Evolutionary conservation across 768 basidiomycete genomes (phyloP).

Genomic region (Floccularia luteovirens): DNA sequence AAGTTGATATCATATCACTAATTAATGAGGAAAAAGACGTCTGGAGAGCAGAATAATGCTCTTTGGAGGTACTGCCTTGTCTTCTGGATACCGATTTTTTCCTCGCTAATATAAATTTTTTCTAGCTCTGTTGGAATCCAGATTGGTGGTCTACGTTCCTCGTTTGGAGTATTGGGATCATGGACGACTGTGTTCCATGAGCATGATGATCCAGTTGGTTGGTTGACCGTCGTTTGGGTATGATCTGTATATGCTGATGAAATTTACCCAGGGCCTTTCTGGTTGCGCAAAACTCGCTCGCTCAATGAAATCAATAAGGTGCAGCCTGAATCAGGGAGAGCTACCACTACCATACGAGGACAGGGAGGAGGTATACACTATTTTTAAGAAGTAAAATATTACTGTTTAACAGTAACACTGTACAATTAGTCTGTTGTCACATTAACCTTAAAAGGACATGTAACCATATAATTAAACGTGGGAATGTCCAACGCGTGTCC

Average conservation of each 20-base stretch:
- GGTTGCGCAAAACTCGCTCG: constrained; percentile 22
- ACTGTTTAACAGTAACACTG: too few species aligned
- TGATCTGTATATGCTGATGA: background rate
- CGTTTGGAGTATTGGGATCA: constrained; percentile 48
- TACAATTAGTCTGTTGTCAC: too few species aligned
- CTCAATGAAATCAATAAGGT: too few species aligned
- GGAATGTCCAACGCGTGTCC: too few species aligned
- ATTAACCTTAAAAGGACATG: too few species aligned
- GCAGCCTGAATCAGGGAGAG: too few species aligned
- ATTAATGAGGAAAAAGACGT: constrained; percentile 22
- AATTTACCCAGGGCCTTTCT: constrained; percentile 22
- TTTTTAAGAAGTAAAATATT: too few species aligned
- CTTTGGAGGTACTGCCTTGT: constrained; percentile 44
- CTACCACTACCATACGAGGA: too few species aligned
- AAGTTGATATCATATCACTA: constrained; percentile 3
- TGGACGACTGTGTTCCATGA: constrained; percentile 42
- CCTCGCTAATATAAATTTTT: constrained; percentile 1
- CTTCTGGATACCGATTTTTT: constrained; percentile 1
- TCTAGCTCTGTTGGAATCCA: constrained; percentile 55
- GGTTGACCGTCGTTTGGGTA: too few species aligned
- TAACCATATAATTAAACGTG: too few species aligned
- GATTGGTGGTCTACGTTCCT: constrained; percentile 51
- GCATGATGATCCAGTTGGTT: constrained; percentile 35
- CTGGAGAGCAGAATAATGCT: constrained; percentile 41
- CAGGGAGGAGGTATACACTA: too few species aligned